phyloP scores from a whole-genome alignment of 257 asterid species.

The Solanum medicagineum region DNA sequence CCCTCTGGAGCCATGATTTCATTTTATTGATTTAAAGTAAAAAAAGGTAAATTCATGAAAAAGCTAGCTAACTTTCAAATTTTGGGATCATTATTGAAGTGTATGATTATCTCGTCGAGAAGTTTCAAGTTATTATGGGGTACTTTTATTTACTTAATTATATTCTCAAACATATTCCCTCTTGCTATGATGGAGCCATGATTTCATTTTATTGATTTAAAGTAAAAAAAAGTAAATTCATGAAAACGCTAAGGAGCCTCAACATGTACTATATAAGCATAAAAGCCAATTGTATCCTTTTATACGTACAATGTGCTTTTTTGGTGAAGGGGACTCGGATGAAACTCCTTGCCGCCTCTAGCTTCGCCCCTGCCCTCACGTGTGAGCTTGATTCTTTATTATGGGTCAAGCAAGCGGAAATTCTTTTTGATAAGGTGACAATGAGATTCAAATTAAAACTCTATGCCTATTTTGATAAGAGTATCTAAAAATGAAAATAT shows the following conservation, averaged over 20 bases:
- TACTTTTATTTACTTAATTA: neutral
- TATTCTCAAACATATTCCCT: neutral
- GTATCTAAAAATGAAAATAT: neutral
- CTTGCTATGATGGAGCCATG: neutral
- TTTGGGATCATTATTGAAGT: neutral
- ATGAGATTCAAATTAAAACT: neutral
- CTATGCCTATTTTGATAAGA: neutral
- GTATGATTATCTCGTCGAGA: neutral
- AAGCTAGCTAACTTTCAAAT: neutral
- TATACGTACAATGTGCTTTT: too few relatives aligned
- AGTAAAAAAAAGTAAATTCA: neutral
- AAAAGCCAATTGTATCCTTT: neutral
- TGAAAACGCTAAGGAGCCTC: neutral
- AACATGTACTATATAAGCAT: neutral
- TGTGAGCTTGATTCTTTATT: neutral
- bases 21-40: neutral
- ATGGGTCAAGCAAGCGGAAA: neutral
- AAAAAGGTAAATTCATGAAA: neutral
- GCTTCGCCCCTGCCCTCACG: neutral
- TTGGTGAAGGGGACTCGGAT: neutral
- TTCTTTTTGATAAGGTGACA: neutral
- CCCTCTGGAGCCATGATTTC: neutral
- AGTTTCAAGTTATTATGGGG: neutral
- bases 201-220: neutral
- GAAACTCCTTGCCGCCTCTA: neutral